phyloP scores from a whole-genome alignment of 176 grass and related monocot genomes.

The Metroxylon sagu region DNA sequence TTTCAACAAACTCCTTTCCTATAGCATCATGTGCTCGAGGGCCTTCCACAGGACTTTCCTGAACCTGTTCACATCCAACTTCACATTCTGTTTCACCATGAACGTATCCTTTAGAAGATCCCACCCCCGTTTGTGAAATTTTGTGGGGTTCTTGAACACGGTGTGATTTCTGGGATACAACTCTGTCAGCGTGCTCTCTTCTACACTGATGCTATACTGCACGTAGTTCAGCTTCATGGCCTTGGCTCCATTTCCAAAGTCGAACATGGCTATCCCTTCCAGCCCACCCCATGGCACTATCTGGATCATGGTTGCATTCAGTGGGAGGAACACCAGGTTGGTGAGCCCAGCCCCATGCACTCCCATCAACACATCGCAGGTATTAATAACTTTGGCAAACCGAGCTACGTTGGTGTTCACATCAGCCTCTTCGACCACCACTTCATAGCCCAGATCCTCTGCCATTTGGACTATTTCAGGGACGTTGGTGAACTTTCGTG shows the following conservation, averaged over 20 bases:
- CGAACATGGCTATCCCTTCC: conserved; percentile 66
- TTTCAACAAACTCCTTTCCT: background rate
- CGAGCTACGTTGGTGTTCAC: conserved; percentile 26
- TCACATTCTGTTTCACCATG: conserved; percentile 72
- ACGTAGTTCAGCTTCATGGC: conserved; percentile 61
- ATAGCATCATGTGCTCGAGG: conserved; percentile 54
- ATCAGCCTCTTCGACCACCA: conserved; percentile 27
- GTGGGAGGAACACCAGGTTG: conserved; percentile 73
- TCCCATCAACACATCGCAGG: conserved; percentile 40
- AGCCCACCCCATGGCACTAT: conserved; percentile 76
- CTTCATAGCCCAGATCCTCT: conserved; percentile 46
- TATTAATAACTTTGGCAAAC: conserved; percentile 51
- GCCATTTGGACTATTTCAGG: conserved; percentile 20
- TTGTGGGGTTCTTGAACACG: conserved; percentile 49
- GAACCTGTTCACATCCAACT: conserved; percentile 41
- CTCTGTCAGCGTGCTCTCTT: conserved; percentile 64
- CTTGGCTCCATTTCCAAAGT: conserved; percentile 32
- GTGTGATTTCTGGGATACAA: conserved; percentile 41
- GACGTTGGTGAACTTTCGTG: conserved; percentile 42
- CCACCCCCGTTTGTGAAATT: conserved; percentile 46
- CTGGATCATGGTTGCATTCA: conserved; percentile 38
- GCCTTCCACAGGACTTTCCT: conserved; percentile 32
- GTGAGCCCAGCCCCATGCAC: conserved; percentile 62
- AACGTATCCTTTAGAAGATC: conserved; percentile 32
- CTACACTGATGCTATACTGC: conserved; percentile 49